Percentiles rank a stretch among this genome's conserved stretches.
Evolutionary conservation across 1,284 basidiomycete species (phyloP).

Genomic region (Athelia psychrophila): DNA sequence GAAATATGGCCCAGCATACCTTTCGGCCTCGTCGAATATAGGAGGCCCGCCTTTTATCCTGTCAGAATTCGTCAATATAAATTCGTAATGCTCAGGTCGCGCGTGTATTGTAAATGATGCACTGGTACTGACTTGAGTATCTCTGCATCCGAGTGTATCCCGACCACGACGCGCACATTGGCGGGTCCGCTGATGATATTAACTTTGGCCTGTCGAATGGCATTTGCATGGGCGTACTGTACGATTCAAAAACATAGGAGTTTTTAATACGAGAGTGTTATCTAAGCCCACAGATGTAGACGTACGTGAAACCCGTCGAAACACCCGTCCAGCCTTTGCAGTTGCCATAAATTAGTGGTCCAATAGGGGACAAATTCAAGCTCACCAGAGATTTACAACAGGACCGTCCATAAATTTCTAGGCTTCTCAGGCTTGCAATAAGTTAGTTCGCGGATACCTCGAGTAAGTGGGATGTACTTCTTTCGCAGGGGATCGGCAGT

Average conservation of each 20-base stretch:
- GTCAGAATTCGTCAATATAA: not conserved
- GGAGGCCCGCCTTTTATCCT: slow-evolving; percentile 19
- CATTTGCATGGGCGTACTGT: slow-evolving; percentile 8
- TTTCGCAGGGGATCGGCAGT: no score
- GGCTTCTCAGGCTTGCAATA: no score
- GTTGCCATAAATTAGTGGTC: not conserved
- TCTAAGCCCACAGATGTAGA: no score
- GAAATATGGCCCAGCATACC: slow-evolving; percentile 3
- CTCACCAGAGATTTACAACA: no score
- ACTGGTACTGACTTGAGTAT: slow-evolving; percentile 16
- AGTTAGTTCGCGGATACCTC: no score
- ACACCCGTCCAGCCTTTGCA: slow-evolving; percentile 5
- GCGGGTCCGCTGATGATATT: not conserved
- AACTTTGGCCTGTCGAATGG: slow-evolving; percentile 3
- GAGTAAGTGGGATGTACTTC: no score
- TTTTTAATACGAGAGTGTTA: not conserved
- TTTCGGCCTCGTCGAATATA: slow-evolving; percentile 16
- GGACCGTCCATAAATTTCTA: no score
- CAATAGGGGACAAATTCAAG: no score
- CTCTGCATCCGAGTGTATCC: slow-evolving; percentile 16
- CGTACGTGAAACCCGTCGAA: slow-evolving; percentile 6
- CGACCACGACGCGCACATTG: not conserved
- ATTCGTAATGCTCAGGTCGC: no score
- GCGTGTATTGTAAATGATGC: no score
- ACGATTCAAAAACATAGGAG: not conserved